Evolutionary conservation across 768 basidiomycete genomes (phyloP).

Genomic region (Naganishia friedmannii): DNA sequence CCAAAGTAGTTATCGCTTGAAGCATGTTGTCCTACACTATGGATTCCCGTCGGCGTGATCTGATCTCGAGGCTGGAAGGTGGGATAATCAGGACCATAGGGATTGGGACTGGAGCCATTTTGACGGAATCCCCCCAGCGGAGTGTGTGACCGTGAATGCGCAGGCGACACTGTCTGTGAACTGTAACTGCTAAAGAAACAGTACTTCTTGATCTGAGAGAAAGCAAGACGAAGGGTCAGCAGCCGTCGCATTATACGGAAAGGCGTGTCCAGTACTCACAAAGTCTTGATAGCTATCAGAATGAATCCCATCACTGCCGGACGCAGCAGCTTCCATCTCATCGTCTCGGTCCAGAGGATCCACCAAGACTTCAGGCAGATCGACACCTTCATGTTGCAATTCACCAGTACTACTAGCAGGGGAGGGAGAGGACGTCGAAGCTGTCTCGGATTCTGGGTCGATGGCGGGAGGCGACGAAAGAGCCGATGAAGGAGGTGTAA

Average conservation of each 20-base stretch:
- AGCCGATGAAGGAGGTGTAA: conserved; percentile 46
- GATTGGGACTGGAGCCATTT: conserved; percentile 17
- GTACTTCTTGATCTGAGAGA: conserved; percentile 45
- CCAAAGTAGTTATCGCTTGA: conserved; percentile 16
- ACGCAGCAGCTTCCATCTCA: conserved; percentile 24
- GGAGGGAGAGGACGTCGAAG: conserved; percentile 39
- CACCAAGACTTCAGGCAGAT: conserved; percentile 35
- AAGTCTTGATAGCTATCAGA: conserved; percentile 47
- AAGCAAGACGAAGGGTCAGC: not conserved
- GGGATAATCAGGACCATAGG: conserved; percentile 19
- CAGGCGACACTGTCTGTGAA: conserved; percentile 40
- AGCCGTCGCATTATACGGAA: not conserved
- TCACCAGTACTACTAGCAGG: conserved; percentile 40
- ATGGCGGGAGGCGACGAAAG: conserved; percentile 48
- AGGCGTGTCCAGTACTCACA: conserved; percentile 36
- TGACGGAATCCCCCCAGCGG: conserved; percentile 22
- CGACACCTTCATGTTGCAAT: conserved; percentile 34
- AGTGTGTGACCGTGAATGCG: conserved; percentile 24
- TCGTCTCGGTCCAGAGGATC: conserved; percentile 39
- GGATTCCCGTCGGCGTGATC: conserved; percentile 12
- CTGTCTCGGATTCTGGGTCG: conserved; percentile 25
- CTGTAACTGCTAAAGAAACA: conserved; percentile 47
- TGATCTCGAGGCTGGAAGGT: conserved; percentile 20
- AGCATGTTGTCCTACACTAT: conserved; percentile 2
- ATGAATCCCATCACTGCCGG: conserved; percentile 16